These are phyloP conservation scores for Cladosporium sp. DNA, from an alignment of 2,329 filamentous ascomycete species.

Conservation along the genomic window DNA sequence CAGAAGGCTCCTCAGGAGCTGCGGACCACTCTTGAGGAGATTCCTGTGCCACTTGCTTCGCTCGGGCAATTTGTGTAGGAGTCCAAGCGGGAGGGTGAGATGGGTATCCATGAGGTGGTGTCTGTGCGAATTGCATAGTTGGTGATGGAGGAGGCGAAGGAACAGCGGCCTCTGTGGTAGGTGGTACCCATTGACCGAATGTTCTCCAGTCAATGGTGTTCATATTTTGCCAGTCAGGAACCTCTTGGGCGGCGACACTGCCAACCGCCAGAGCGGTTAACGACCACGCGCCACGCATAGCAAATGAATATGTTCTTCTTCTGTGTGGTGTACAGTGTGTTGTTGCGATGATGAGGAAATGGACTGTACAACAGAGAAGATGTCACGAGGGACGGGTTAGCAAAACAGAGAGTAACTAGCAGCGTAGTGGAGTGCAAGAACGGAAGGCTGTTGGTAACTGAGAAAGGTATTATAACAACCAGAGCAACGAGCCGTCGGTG, in stretches of 20 bases:
- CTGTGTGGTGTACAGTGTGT: neutral
- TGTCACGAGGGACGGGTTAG: slow-evolving; percentile 13
- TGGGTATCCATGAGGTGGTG: slow-evolving; percentile 8
- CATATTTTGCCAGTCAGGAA: slow-evolving; percentile 8
- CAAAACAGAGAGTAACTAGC: neutral
- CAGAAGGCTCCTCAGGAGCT: neutral
- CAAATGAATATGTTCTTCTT: neutral
- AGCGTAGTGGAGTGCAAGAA: slow-evolving; percentile 6
- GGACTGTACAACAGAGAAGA: slow-evolving; percentile 4
- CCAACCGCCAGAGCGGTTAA: slow-evolving; percentile 11
- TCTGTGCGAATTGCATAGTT: slow-evolving; percentile 9
- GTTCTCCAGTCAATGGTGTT: slow-evolving; percentile 14
- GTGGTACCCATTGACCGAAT: slow-evolving; percentile 10
- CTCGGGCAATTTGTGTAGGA: slow-evolving; percentile 3
- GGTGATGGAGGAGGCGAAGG: slow-evolving; percentile 2
- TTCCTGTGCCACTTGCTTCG: slow-evolving; percentile 10
- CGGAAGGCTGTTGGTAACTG: slow-evolving; percentile 3
- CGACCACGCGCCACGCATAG: slow-evolving; percentile 11
- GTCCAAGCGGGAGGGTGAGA: slow-evolving; percentile 2
- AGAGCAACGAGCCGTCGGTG: slow-evolving; percentile 4
- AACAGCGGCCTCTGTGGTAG: neutral
- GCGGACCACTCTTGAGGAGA: neutral
- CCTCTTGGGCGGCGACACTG: slow-evolving; percentile 11
- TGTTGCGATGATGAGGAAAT: neutral
- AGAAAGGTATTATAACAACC: slow-evolving; percentile 7